Evolutionary conservation across 129 eudicot genomes (phyloP), one percentile per base, ranked within the genome.

Genomic region (Scalesia atractyloides): DNA sequence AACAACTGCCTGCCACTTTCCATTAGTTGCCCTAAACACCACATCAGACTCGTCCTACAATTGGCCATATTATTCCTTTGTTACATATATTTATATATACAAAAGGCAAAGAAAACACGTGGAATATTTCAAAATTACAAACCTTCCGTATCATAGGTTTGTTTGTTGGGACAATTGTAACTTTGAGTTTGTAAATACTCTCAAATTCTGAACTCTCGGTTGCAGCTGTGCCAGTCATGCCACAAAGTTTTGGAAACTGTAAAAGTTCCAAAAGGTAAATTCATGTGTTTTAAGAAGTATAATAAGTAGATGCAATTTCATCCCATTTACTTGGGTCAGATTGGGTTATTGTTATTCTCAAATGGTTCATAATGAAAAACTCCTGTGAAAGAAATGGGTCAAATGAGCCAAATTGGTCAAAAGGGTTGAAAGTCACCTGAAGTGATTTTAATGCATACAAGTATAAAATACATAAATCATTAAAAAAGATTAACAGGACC

Each of bases 171-270:
- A 95, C 97, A 44, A 84, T 95, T 56, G 99, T 95, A 75, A 95
- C 99, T 83, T 95, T 90, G 81, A 95, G 99, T 86, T 88, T 95
- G 96, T 91, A 95, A 51, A 95, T 95, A 78, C 99, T 95, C 79
- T 95, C 97, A 76, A 95, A 95, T 73, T 95, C 99, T 46, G 97
- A 86, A 66, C 86, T 88, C 83, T 95, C 99, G 9, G 99, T 91
- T 69, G 99, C 91, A 56, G 99, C 99, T 10, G 99, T 95, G 39
- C 99, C 99, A 63, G 99, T 95, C 99, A 95, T 95, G 84, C 99
- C 99, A 83, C 99, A 95, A 50, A 95, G 96, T 84, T 95, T 95
- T 58, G 99, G 99, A 74, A 95, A 95, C 99, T 95, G 77, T 53
- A 82, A 18, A 66, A 66, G 52, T 13, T 73, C 64, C 19, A 22